Conservation (phyloP, 495 filamentous ascomycete species). For the Cudoniella acicularis region DNA sequence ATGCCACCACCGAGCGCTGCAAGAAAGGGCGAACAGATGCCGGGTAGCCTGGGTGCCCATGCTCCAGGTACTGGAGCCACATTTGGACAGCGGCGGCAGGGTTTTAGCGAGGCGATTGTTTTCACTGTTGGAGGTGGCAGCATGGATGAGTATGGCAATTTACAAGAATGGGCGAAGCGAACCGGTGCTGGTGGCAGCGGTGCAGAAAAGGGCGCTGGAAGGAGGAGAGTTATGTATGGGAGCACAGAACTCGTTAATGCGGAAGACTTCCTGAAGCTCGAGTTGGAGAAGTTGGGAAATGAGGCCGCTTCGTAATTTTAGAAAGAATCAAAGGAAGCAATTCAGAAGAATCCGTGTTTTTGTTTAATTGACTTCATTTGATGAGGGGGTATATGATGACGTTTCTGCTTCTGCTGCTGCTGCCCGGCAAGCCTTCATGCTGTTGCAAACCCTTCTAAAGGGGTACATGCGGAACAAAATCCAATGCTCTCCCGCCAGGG, state of each 20-base stretch:
- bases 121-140: conserved; percentile 96
- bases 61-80: conserved; percentile 71
- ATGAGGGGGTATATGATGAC: not conserved
- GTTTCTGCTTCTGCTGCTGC: not conserved
- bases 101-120: conserved; percentile 92
- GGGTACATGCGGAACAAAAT: not conserved
- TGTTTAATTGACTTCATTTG: not conserved
- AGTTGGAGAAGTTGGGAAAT: conserved; percentile 71
- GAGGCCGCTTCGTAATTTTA: not conserved
- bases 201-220: conserved; percentile 41
- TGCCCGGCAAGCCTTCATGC: not conserved
- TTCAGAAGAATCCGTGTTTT: not conserved
- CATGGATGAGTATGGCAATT: conserved; percentile 98
- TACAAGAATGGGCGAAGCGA: conserved; percentile 91
- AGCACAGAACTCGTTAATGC: conserved; percentile 94
- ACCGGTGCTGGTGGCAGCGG: conserved; percentile 51
- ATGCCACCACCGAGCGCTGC: conserved; percentile 70
- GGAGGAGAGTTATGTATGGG: conserved; percentile 85
- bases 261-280: conserved; percentile 76
- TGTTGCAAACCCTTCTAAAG: not conserved
- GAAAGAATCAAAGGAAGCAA: not conserved
- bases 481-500: not conserved
- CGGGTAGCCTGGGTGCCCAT: conserved; percentile 38
- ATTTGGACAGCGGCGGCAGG: conserved; percentile 90
- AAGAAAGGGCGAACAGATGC: conserved; percentile 39